Conservation (phyloP, 2,329 filamentous ascomycete species). For the Fusarium nurragi region DNA sequence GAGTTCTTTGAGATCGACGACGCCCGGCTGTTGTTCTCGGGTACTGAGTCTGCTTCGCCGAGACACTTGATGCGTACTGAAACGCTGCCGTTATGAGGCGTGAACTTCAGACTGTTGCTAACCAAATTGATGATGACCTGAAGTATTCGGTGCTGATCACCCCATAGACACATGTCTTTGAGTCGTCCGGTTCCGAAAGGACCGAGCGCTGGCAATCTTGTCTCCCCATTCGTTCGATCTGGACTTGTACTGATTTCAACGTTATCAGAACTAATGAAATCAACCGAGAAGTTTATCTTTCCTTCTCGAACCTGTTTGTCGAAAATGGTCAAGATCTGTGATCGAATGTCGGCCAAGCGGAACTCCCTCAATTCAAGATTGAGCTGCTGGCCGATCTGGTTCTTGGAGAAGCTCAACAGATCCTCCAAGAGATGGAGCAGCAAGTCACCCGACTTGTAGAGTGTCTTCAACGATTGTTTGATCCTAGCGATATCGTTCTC, state of each 20-base stretch:
- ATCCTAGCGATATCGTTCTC: constrained; percentile 82
- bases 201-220: constrained; percentile 65
- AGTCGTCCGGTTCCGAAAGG: constrained; percentile 73
- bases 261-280: constrained; percentile 63
- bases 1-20: constrained; percentile 64
- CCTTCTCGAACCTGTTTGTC: constrained; percentile 88
- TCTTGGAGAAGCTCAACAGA: constrained; percentile 91
- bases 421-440: constrained; percentile 88
- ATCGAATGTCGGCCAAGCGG: constrained; percentile 80
- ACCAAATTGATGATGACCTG: constrained; percentile 96
- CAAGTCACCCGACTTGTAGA: constrained; percentile 79
- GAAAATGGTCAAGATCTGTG: constrained; percentile 86
- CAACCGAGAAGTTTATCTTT: constrained; percentile 76
- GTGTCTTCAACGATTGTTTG: constrained; percentile 83
- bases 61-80: constrained; percentile 79
- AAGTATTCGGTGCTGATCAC: constrained; percentile 89
- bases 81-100: constrained; percentile 78
- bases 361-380: constrained; percentile 88
- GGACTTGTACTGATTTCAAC: constrained; percentile 43
- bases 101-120: constrained; percentile 93
- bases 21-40: constrained; percentile 59
- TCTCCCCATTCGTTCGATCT: constrained; percentile 49
- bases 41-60: constrained; percentile 62
- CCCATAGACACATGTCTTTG: constrained; percentile 88
- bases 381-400: constrained; percentile 88